Base-by-base conservation (phyloP, 495 filamentous ascomycete genomes). In the Podospora conica region DNA sequence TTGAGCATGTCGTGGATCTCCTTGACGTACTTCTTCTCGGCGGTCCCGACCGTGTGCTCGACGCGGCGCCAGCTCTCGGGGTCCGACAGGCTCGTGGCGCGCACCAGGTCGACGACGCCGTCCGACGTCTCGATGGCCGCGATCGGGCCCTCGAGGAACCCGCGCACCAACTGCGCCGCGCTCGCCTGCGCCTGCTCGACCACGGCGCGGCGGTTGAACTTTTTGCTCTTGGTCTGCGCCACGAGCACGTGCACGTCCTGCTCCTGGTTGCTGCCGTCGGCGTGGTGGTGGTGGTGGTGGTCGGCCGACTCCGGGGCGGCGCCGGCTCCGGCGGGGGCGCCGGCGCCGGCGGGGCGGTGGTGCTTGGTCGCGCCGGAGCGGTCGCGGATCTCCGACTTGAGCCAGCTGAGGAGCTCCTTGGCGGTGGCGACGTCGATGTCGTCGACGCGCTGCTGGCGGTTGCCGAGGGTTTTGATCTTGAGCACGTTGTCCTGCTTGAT, bases 51-150 rank as follows among this genome's bases (percentile, higher is more conserved):
- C 53, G 82, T 85, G 73, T 97, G 92, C 65, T 93, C 90, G 18
- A 92, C 87, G 57, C 80, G 82, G 25, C 90, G 87, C 95, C 95
- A 98, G 69, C 87, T 90, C 68, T 98, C 95, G 18, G 88, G 77
- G 68, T 97, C 93, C 1, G 86, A 87, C 10, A 97, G 83, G 21
- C 86, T 80, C 12, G 93, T 95, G 21, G 85, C 82, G 18, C 85
- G 82, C 53, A 98, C 90, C 40, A 87, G 79, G 29, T 96, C 90
- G 56, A 98, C 83, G n/a, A 96, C 82, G 10, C 88, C 85, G 79
- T 97, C 93, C 55, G 88, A 88, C 1, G 89, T 91, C 76, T 98
- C 95, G 59, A 98, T 88, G 20, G 94, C 95, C 9, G 87, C 86
- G 70, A 97, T 89, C 1, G 93, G 93, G 12, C 89, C 90, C 65